phyloP scores from a whole-genome alignment of 2,329 filamentous ascomycete genomes.

The Talaromyces piceae region DNA sequence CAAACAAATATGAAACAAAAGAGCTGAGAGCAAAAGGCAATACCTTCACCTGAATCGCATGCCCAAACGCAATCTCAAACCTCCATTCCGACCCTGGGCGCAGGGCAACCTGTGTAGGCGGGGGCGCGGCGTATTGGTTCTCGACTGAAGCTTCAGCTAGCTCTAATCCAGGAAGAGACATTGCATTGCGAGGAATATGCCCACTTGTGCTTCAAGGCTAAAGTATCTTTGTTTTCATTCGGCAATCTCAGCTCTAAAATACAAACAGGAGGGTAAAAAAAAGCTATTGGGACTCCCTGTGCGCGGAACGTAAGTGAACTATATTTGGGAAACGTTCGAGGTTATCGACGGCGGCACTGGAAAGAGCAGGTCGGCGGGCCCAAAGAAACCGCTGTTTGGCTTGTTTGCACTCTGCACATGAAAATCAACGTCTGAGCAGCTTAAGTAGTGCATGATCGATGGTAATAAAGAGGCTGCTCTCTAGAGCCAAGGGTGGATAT shows the following conservation, averaged over 20 bases:
- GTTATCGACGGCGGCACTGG: not conserved
- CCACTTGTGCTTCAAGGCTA: not conserved
- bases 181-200: conserved; percentile 30
- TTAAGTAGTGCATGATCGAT: no score
- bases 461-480: no score
- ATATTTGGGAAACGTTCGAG: not conserved
- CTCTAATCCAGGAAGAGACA: conserved; percentile 70
- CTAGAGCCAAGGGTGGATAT: no score
- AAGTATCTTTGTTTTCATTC: not conserved
- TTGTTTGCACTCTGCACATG: not conserved
- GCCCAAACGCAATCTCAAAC: conserved; percentile 59
- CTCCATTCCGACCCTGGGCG: conserved; percentile 67
- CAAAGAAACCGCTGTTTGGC: not conserved
- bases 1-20: not conserved
- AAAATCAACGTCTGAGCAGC: no score
- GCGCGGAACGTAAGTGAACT: not conserved
- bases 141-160: conserved; percentile 56
- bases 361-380: not conserved
- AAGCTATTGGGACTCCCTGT: not conserved
- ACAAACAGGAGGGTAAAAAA: not conserved
- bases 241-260: not conserved
- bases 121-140: conserved; percentile 27
- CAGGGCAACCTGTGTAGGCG: conserved; percentile 46
- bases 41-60: conserved; percentile 48
- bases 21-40: conserved; percentile 10